Evolutionary conservation across 2,329 filamentous ascomycete species (phyloP).

Genomic region (Ophiocordyceps robertsii): DNA sequence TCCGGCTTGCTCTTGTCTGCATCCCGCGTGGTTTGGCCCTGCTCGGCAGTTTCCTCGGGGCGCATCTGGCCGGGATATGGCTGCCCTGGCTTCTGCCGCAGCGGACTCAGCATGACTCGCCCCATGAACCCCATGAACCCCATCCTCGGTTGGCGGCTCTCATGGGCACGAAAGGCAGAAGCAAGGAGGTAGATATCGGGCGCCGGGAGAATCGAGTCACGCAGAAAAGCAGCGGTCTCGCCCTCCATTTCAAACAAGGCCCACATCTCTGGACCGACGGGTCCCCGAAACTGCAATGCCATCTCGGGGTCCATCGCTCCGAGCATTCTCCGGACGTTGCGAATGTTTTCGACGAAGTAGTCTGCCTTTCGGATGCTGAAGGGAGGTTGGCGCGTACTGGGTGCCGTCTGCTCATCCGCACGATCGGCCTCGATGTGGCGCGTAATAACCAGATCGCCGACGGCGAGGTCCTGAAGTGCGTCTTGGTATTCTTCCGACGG

Average conservation of each 20-base stretch:
- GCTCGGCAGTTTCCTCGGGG: constrained; percentile 8
- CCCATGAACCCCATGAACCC: constrained; percentile 14
- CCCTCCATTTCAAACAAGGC: constrained; percentile 13
- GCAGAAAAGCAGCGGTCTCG: constrained; percentile 14
- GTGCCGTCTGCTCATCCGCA: constrained; percentile 5
- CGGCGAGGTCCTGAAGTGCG: constrained; percentile 24
- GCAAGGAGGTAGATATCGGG: constrained; percentile 26
- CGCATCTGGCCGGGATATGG: constrained; percentile 16
- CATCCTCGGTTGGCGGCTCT: constrained; percentile 7
- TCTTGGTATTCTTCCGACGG: constrained; percentile 28
- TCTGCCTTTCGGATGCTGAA: constrained; percentile 21
- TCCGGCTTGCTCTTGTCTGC: constrained; percentile 16
- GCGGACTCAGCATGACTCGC: constrained; percentile 17
- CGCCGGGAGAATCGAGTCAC: constrained; percentile 21
- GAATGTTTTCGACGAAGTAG: constrained; percentile 29
- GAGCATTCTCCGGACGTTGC: constrained; percentile 34
- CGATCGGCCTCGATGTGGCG: constrained; percentile 19
- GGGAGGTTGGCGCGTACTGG: not conserved
- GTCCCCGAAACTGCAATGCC: constrained; percentile 2
- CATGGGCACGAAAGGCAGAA: constrained; percentile 14
- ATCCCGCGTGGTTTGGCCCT: constrained; percentile 13
- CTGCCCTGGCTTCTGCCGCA: constrained; percentile 17
- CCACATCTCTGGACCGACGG: constrained; percentile 11
- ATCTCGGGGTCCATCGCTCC: constrained; percentile 18
- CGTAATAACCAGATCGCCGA: constrained; percentile 25